Base-by-base conservation (phyloP, 495 filamentous ascomycete genomes). In the Astrothelium macrocarpum region DNA sequence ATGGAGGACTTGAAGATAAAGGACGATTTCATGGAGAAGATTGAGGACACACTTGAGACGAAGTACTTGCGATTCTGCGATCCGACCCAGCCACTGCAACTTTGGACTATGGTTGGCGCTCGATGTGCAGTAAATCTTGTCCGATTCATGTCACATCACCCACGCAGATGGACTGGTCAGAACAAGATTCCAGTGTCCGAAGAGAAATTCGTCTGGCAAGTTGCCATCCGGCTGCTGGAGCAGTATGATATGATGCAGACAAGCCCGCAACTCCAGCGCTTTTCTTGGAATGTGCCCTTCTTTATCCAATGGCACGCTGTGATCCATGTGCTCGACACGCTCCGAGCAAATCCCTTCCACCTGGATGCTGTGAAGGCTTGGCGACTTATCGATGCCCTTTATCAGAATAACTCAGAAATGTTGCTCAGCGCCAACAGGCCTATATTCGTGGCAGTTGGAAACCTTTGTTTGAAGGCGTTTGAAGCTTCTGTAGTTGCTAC, bases 401-500 rank as follows among this genome's bases (percentile, higher is more conserved):
- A 67, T 23, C n/a, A 67, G 32, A 67, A 69, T 32, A 70, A 68
- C 32, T 61, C 61, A 32, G 67, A 61, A 18, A 70, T 73, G 59
- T 32, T 73, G n/a, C 59, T 67, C 2, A 45, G 66, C 59, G 66
- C 53, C 29, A 68, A 62, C 32, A 71, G 67, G 34, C 69, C 69
- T 1, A 66, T 74, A 36, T 63, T 65, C 20, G 42, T 70, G 2
- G 73, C 73, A 2, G 53, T 75, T 12, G 68, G 66, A 29, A 75
- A 71, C 60, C 62, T 75, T 18, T 70, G 65, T 14, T 31, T 72
- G 39, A 75, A 73, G 61, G 71, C 73, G 42, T 73, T 66, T 65
- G 67, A 65, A 60, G 68, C 66, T 62, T 62, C 64, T 45, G 66
- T 61, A 46, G 59, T 59, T 53, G 65, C 65, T n/a, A 45, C 64